A percentile compares a stretch with the other conserved stretches of the same genome.
phyloP scores from a whole-genome alignment of 2,329 filamentous ascomycete genomes.

The Aphanocladium album region DNA sequence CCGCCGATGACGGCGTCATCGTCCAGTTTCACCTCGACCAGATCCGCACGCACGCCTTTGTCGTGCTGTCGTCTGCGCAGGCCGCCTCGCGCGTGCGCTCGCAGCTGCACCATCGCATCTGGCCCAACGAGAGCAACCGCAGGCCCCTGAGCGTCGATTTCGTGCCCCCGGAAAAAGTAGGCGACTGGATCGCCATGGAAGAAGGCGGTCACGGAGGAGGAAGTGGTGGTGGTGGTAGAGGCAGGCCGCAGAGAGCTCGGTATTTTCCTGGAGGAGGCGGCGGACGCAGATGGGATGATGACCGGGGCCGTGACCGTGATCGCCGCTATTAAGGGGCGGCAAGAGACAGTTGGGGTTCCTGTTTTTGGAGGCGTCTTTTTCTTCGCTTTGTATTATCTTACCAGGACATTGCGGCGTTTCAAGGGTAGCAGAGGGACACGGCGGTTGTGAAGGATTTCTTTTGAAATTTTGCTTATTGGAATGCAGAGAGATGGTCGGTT shows the following conservation, averaged over 20 bases:
- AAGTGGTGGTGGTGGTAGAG: constrained; percentile 17
- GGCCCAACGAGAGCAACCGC: constrained; percentile 81
- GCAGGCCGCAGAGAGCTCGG: constrained; percentile 27
- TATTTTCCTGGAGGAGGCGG: constrained; percentile 25
- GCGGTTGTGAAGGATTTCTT: not conserved
- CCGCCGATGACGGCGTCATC: constrained; percentile 50
- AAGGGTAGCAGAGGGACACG: not conserved
- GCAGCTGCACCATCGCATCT: constrained; percentile 70
- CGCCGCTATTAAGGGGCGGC: not conserved
- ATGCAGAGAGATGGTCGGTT: not conserved
- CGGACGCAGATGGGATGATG: constrained; percentile 17
- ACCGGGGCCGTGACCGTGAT: constrained; percentile 2
- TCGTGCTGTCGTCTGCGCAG: constrained; percentile 61
- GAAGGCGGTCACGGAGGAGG: constrained; percentile 32
- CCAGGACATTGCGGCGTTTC: not conserved
- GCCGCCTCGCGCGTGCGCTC: constrained; percentile 73
- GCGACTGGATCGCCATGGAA: constrained; percentile 70
- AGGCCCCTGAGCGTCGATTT: constrained; percentile 88
- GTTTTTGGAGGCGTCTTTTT: not conserved
- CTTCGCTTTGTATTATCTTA: not conserved
- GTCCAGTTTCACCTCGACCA: constrained; percentile 72
- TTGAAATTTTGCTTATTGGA: not conserved
- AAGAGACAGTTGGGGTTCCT: not conserved
- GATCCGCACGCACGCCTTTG: constrained; percentile 85
- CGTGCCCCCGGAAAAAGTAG: constrained; percentile 68